Evolutionary conservation across 768 basidiomycete species (phyloP), one percentile per base, ranked within the genome.

Genomic region (Suillus brevipes): DNA sequence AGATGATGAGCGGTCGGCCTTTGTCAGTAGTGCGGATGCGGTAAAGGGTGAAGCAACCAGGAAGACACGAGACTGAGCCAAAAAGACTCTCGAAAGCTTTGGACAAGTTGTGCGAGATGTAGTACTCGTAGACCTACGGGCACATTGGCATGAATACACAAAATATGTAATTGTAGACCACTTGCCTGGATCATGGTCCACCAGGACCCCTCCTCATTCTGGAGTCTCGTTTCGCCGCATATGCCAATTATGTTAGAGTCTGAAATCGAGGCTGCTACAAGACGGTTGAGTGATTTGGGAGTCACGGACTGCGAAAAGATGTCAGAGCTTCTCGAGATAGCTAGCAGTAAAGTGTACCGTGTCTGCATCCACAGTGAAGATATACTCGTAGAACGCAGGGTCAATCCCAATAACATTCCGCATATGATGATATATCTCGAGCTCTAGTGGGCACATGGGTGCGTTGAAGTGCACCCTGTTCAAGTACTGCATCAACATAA

Each of bases 111-210:
- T 87, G 87, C 0, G 86, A 88, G 63, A 88, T 85, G 74, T 87
- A 89, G 75, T 89, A 89, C 70, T 88, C 85, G 78, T 88, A 87
- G 23, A 89, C 86, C 84, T 86, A 65, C 20, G 61, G 50, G 1
- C 65, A 62, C 31, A 8, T 65, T 53, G 53, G 14, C 53, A 45
- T 69, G 52, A 70, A 50, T 67, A 60, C 2, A 42, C 49, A 47
- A 42, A 14, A 45, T 45, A 18, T 28, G 9, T 40, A 58, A 0
- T 36, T 18, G 31, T 12, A 34, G 18, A 14, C 5, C 23, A 70
- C 78, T 65, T 40, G 84, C 86, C 79, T 90, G 89, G 65, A 89
- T 89, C 88, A 90, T 90, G 12, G 90, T 91, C 80, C 90, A 91
- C 82, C 89, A 87, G 31, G 88, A 89, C 36, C 82, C 79, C 55